Percentiles rank a stretch among this genome's conserved stretches.
Evolutionary conservation across 2,329 filamentous ascomycete species (phyloP).

Genomic region (Plenodomus biglobosus): DNA sequence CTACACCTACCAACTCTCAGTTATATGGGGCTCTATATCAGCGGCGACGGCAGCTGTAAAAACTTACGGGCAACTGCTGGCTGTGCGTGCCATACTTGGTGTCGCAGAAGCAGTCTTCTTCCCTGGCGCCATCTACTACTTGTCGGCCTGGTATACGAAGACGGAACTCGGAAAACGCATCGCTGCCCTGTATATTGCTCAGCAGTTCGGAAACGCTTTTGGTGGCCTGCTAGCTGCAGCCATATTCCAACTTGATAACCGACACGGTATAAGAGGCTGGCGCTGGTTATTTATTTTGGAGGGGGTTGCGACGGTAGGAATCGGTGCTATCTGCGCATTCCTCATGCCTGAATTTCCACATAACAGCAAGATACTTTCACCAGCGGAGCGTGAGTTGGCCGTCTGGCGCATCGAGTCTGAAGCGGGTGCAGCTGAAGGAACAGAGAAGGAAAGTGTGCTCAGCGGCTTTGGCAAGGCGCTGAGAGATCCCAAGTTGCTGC

Average conservation of each 20-base stretch:
- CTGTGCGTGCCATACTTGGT: conserved; percentile 34
- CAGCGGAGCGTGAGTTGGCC: no score
- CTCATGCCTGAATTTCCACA: no score
- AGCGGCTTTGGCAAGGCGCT: no score
- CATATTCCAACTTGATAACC: conserved; percentile 18
- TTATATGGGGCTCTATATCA: conserved; percentile 36
- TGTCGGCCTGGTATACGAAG: conserved; percentile 66
- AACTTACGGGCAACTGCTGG: conserved; percentile 35
- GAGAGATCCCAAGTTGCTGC: no score
- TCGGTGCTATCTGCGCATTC: conserved; percentile 15
- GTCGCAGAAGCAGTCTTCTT: conserved; percentile 52
- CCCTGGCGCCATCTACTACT: conserved; percentile 61
- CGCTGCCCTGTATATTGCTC: conserved; percentile 13
- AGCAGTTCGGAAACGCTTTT: conserved; percentile 18
- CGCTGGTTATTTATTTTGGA: conserved; percentile 28
- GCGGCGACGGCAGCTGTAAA: conserved; percentile 30
- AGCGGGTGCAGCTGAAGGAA: no score
- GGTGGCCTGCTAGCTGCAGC: conserved; percentile 20
- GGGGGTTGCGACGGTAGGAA: conserved; percentile 27
- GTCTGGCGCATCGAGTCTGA: no score
- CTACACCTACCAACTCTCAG: no score
- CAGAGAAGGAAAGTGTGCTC: no score
- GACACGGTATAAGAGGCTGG: conserved; percentile 22
- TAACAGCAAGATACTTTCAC: no score
- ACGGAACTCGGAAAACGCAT: conserved; percentile 42